Percentiles rank a stretch among this genome's conserved stretches.
Evolutionary conservation across 345 rosid genomes (phyloP).

Genomic region (Sisymbrium irio): DNA sequence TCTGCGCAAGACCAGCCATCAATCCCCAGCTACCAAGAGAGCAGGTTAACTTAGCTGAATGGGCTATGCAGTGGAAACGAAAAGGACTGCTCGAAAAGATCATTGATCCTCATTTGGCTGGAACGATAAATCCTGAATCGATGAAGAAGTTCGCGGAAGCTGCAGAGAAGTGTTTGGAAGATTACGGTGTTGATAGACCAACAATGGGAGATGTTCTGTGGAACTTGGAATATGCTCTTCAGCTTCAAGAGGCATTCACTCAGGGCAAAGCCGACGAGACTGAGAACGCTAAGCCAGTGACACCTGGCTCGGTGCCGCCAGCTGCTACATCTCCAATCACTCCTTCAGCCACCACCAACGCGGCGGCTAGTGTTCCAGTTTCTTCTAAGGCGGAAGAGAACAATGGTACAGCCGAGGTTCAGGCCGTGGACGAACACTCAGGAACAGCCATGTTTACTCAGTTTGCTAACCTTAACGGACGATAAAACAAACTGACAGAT

Average conservation of each 20-base stretch:
- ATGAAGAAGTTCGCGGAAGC: conserved; percentile 50
- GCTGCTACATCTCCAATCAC: conserved; percentile 31
- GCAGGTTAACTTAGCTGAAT: conserved; percentile 66
- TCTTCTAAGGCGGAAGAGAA: conserved; percentile 42
- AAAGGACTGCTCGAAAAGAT: conserved; percentile 47
- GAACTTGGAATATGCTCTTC: conserved; percentile 52
- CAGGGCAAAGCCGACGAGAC: conserved; percentile 53
- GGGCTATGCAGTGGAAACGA: conserved; percentile 60
- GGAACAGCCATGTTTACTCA: conserved; percentile 70
- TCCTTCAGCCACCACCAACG: conserved; percentile 23
- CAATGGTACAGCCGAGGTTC: conserved; percentile 40
- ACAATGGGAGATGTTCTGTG: conserved; percentile 43
- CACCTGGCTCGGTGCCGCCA: conserved; percentile 19
- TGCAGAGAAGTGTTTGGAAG: conserved; percentile 43
- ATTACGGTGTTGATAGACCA: conserved; percentile 41
- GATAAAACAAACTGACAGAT: conserved; percentile 37
- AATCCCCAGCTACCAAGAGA: conserved; percentile 63
- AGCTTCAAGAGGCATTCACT: conserved; percentile 66
- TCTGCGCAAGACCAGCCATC: conserved; percentile 69
- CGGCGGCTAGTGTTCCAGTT: conserved; percentile 34
- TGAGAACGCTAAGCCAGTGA: conserved; percentile 40
- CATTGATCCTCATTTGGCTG: conserved; percentile 50
- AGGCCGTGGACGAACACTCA: conserved; percentile 49
- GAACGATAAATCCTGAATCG: conserved; percentile 52
- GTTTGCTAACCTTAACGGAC: conserved; percentile 58